A percentile compares a stretch with the other conserved stretches of the same genome.
phyloP scores from a whole-genome alignment of 192 early-diverging fungal species.

The Jimgerdemannia flammicorona region DNA sequence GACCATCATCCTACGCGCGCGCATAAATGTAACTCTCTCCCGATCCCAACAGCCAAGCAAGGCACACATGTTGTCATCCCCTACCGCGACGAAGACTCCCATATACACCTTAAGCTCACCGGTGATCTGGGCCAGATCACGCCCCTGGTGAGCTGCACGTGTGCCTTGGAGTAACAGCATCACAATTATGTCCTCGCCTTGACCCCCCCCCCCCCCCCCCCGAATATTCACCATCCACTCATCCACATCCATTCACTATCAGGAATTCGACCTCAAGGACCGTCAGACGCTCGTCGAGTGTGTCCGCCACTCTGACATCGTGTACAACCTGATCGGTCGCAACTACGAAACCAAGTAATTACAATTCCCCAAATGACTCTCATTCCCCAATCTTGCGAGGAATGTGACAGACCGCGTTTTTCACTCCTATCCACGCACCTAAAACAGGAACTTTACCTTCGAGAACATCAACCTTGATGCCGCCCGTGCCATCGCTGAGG shows the following conservation, averaged over 20 bases:
- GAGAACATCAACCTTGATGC: slow-evolving; percentile 83
- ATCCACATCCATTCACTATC: neutral
- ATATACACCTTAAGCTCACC: slow-evolving; percentile 84
- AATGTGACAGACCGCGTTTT: slow-evolving; percentile 6
- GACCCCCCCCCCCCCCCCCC: too few relatives aligned
- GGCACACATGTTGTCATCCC: slow-evolving; percentile 91
- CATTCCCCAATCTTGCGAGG: neutral
- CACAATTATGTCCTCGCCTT: neutral
- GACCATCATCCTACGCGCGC: neutral
- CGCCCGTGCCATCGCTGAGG: slow-evolving; percentile 75
- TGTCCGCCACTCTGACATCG: slow-evolving; percentile 91
- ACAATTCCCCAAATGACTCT: neutral
- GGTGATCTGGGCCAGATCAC: slow-evolving; percentile 95
- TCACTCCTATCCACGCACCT: neutral
- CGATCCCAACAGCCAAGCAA: slow-evolving; percentile 54
- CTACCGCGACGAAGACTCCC: slow-evolving; percentile 83
- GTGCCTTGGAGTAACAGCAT: neutral
- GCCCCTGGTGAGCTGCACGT: slow-evolving; percentile 51
- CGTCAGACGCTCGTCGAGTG: slow-evolving; percentile 76
- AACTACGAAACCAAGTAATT: slow-evolving; percentile 86
- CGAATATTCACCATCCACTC: neutral
- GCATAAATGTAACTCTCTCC: neutral
- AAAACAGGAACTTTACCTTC: slow-evolving; percentile 83
- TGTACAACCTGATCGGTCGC: slow-evolving; percentile 92
- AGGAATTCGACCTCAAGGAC: slow-evolving; percentile 90